A percentile compares a stretch with the other conserved stretches of the same genome.
Evolutionary conservation across 495 filamentous ascomycete species (phyloP).

Genomic region (Talaromyces ruber): DNA sequence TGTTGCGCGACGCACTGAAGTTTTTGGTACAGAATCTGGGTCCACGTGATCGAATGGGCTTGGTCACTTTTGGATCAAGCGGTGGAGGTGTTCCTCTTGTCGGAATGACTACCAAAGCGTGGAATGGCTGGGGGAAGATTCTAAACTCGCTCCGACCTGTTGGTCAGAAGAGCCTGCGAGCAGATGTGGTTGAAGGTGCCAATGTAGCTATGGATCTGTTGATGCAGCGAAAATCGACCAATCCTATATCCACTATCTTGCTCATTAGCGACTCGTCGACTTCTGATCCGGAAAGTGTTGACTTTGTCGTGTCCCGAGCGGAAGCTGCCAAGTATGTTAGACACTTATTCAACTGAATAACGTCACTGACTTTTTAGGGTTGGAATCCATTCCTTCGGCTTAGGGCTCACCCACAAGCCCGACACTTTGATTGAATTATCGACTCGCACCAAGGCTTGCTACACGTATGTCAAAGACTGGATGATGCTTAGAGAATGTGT

Average conservation of each 20-base stretch:
- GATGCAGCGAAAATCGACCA: conserved; percentile 95
- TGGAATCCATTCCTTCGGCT: conserved; percentile 90
- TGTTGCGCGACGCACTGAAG: conserved; percentile 86
- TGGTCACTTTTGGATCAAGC: conserved; percentile 96
- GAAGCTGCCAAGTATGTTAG: conserved; percentile 87
- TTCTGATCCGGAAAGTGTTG: conserved; percentile 89
- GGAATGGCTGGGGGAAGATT: conserved; percentile 85
- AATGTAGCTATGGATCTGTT: conserved; percentile 98
- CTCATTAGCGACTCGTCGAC: conserved; percentile 99
- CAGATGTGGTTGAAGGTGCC: conserved; percentile 94
- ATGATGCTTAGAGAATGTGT: conserved; percentile 99
- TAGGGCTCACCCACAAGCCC: conserved; percentile 95
- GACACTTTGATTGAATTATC: conserved; percentile 98
- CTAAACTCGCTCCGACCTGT: conserved; percentile 85
- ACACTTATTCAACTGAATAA: background rate
- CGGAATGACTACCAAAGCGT: conserved; percentile 94
- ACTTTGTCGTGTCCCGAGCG: conserved; percentile 96
- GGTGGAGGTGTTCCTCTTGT: conserved; percentile 89
- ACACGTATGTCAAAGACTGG: conserved; percentile 99
- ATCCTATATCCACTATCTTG: conserved; percentile 92
- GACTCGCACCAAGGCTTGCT: conserved; percentile 90
- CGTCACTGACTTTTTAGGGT: conserved; percentile 50
- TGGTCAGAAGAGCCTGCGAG: conserved; percentile 91
- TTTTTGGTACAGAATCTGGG: conserved; percentile 92
- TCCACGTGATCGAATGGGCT: conserved; percentile 88